Evolutionary conservation across 176 grass and related monocot genomes (phyloP), one percentile per base, ranked within the genome.

Genomic region (Cocos nucifera): DNA sequence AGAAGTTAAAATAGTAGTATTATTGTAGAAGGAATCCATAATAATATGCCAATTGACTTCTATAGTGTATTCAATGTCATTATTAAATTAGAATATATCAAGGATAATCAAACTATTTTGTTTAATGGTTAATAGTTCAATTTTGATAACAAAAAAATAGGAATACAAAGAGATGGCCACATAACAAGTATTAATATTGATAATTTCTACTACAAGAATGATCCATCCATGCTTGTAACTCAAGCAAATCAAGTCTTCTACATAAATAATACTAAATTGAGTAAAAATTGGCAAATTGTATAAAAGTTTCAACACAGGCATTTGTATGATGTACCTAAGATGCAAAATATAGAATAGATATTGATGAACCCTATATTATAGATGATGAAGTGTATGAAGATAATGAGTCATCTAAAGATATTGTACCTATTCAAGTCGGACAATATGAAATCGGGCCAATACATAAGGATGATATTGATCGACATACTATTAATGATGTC

Each of bases 111-210:
- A 12, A 24, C 18, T 35, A 8, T 35, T 35, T 35, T 1, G 0
- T 35, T 35, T 6, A 35, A 8, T 5, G 4, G 7, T 8, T 6
- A 44, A 4, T 65, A 15, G 62, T 39, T 21, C 18, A 32, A 65
- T 51, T 16, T 65, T 65, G 62, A 65, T 12, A 9, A 15, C n/a
- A 65, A 2, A 65, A 20, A 49, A 51, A 8, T 35, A 35, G 30
- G 6, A 35, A 35, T 35, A 8, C 1, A 35, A 1, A 65, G 16
- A 5, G 12, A 65, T 48, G 15, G 15, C 16, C 2, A 65, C 49
- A 30, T 65, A 1, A 65, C 21, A n/a, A 65, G 62, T 18, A 65
- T 50, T 30, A 50, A 65, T 65, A 49, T 65, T 44, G 18, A 26
- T 48, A 49, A 20, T 30, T 30, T 6, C 3, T 65, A 5, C 4